Percentiles rank a stretch among this genome's conserved stretches.
These are phyloP conservation scores for Borovskyia barvae DNA, from an alignment of 208 protist genomes.

Conservation along the genomic window DNA sequence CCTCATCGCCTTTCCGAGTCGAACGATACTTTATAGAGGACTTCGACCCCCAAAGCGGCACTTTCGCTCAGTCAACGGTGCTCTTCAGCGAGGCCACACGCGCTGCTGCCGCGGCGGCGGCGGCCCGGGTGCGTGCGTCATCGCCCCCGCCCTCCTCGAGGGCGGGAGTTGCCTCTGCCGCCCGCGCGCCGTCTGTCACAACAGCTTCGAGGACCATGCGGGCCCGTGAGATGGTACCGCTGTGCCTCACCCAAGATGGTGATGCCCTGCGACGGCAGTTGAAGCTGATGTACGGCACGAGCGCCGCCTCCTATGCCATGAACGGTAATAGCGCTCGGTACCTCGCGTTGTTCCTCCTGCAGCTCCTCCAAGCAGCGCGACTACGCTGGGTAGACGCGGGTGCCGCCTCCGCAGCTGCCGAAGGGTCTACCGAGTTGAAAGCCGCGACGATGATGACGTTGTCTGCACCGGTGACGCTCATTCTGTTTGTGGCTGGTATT, in stretches of 20 bases:
- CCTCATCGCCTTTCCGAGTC: slow-evolving; percentile 29
- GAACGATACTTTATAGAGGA: slow-evolving; percentile 81
- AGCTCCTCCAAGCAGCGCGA: slow-evolving; percentile 48
- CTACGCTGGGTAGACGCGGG: slow-evolving; percentile 15
- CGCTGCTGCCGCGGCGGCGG: background rate
- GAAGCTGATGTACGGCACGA: slow-evolving; percentile 10
- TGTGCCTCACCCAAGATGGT: slow-evolving; percentile 30
- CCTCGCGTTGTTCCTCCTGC: slow-evolving; percentile 46
- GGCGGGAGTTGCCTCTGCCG: background rate
- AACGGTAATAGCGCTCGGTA: slow-evolving; percentile 21
- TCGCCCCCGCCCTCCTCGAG: background rate
- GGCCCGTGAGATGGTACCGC: background rate
- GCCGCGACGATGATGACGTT: background rate
- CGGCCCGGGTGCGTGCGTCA: background rate
- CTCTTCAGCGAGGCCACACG: slow-evolving; percentile 16
- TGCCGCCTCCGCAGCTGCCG: background rate
- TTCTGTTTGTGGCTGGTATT: slow-evolving; percentile 77
- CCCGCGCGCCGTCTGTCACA: background rate
- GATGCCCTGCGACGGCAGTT: slow-evolving; percentile 23
- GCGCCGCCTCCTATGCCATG: slow-evolving; percentile 15
- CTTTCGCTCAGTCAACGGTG: slow-evolving; percentile 24
- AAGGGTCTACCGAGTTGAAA: background rate
- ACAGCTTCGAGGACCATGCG: background rate
- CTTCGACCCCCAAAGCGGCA: slow-evolving; percentile 39
- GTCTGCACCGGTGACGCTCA: slow-evolving; percentile 38